phyloP scores from a whole-genome alignment of 331 rosid species.

The Malus hybrid region DNA sequence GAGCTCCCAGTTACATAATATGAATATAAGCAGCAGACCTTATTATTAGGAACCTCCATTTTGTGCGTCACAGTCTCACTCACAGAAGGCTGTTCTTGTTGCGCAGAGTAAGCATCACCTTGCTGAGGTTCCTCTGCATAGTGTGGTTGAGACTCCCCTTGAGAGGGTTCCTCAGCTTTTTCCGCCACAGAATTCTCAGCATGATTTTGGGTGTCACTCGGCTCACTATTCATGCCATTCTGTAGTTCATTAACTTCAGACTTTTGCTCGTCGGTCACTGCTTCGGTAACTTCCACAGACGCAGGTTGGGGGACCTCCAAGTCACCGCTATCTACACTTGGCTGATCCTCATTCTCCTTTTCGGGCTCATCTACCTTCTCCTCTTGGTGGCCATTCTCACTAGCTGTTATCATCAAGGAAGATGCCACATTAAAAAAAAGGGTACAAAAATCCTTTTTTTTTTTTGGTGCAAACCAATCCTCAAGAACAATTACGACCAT shows the following conservation, averaged over 20 bases:
- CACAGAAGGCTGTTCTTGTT: conserved; percentile 27
- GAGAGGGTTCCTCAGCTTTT: conserved; percentile 13
- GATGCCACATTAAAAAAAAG: neutral
- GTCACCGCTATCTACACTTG: conserved; percentile 21
- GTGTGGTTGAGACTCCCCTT: conserved; percentile 25
- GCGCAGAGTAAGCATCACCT: conserved; percentile 23
- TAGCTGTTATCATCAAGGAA: conserved; percentile 15
- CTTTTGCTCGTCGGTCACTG: conserved; percentile 24
- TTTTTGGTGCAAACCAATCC: neutral
- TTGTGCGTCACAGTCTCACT: conserved; percentile 30
- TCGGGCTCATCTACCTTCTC: conserved; percentile 18
- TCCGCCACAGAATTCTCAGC: conserved; percentile 7
- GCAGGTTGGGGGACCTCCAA: conserved; percentile 25
- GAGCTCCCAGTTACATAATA: neutral
- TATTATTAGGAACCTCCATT: conserved; percentile 91
- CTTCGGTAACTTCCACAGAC: conserved; percentile 16
- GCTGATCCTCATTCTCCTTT: conserved; percentile 24
- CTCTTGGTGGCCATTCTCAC: conserved; percentile 31
- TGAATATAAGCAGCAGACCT: conserved; percentile 36
- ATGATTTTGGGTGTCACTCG: conserved; percentile 13
- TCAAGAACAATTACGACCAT: neutral
- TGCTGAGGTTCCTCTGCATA: conserved; percentile 32
- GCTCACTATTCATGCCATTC: conserved; percentile 26
- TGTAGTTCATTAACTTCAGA: conserved; percentile 28
- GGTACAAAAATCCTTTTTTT: neutral